phyloP scores from a whole-genome alignment of 495 filamentous ascomycete species.

The Trichoderma asperelloides region DNA sequence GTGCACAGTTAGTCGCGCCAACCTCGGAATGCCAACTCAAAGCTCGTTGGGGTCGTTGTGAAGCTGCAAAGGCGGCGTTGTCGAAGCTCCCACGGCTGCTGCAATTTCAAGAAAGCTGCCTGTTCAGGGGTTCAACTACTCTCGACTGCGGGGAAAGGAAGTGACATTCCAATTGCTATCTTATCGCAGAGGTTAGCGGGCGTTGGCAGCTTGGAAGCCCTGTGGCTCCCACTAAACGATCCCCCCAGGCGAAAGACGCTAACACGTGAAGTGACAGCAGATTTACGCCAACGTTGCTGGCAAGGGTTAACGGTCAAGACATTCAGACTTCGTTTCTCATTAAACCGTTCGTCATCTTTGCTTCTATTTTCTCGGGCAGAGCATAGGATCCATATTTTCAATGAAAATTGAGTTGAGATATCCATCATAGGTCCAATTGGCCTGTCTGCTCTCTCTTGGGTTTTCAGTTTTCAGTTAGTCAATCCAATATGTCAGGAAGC shows the following conservation, averaged over 20 bases:
- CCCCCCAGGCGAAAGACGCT: neutral
- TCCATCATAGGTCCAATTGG: too few species aligned
- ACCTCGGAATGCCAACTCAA: neutral
- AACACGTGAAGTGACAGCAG: neutral
- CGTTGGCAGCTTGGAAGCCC: neutral
- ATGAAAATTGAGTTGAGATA: too few species aligned
- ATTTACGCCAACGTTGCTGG: neutral
- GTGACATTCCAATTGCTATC: slow-evolving; percentile 4
- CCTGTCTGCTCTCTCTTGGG: too few species aligned
- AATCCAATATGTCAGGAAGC: neutral
- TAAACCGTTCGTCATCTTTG: neutral
- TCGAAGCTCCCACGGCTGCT: neutral
- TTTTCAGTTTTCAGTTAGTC: too few species aligned
- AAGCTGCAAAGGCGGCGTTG: neutral
- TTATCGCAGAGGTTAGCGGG: neutral
- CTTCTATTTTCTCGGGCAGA: too few species aligned
- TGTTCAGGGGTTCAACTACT: neutral
- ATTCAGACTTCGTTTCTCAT: neutral
- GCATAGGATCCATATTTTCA: neutral
- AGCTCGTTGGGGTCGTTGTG: neutral
- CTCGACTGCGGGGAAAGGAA: slow-evolving; percentile 2
- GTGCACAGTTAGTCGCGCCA: neutral
- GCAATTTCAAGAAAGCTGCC: neutral
- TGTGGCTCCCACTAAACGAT: neutral
- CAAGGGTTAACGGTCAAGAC: neutral